These are phyloP conservation scores for Meyerozyma guilliermondii DNA, from an alignment of 1,139 yeast species.

Conservation along the genomic window DNA sequence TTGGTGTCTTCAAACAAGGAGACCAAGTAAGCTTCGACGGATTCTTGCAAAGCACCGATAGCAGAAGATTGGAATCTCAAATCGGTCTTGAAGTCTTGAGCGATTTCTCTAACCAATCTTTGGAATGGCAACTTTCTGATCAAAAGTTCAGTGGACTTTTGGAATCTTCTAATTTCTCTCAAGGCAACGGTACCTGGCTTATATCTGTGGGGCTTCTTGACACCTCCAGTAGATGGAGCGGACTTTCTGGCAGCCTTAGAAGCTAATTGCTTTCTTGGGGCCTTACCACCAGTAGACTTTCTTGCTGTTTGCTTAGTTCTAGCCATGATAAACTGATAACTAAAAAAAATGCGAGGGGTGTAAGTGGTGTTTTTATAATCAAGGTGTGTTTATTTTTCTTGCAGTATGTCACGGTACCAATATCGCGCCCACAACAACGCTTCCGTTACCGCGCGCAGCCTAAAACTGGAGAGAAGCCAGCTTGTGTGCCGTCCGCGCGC, in stretches of 20 bases:
- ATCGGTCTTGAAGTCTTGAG: conserved; percentile 97
- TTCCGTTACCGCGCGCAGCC: neutral
- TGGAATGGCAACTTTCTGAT: conserved; percentile 98
- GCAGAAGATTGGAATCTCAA: conserved; percentile 98
- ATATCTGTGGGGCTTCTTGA: conserved; percentile 99
- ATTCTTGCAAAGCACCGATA: conserved; percentile 97
- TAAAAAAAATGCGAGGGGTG: conserved; percentile 5
- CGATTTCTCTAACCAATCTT: conserved; percentile 96
- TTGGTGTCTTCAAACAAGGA: conserved; percentile 94
- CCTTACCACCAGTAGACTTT: conserved; percentile 99
- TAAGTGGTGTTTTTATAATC: neutral
- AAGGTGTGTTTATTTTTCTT: neutral
- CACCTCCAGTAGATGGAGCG: conserved; percentile 98
- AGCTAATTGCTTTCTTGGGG: conserved; percentile 98
- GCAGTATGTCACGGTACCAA: neutral
- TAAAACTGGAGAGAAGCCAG: too few relatives aligned
- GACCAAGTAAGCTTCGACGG: conserved; percentile 94
- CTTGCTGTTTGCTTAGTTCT: conserved; percentile 99
- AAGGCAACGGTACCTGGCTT: conserved; percentile 99
- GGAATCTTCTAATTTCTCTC: conserved; percentile 99
- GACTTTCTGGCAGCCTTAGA: conserved; percentile 99
- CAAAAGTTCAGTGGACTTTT: conserved; percentile 93
- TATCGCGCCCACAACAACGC: neutral
- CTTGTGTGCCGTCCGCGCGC: neutral
- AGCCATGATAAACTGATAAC: conserved; percentile 58